Percentiles rank a stretch among this genome's conserved stretches.
Evolutionary conservation across 768 basidiomycete genomes (phyloP).

Genomic region (Exsudoporus frostii): DNA sequence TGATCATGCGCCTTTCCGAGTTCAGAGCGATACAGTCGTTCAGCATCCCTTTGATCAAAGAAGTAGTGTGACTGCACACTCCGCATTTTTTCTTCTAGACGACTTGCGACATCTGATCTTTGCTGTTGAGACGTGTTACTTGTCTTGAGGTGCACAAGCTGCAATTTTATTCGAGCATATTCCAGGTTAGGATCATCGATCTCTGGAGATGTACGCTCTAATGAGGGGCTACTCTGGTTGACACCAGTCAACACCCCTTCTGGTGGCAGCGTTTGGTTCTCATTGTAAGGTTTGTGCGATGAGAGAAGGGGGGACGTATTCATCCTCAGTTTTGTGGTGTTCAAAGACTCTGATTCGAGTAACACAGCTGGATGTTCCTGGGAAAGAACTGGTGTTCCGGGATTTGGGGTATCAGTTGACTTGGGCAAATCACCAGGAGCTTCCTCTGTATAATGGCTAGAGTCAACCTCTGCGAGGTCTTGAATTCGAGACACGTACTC

Average conservation of each 20-base stretch:
- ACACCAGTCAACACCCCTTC: slow-evolving; percentile 7
- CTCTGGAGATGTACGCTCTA: slow-evolving; percentile 35
- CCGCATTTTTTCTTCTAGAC: slow-evolving; percentile 45
- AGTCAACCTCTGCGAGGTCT: neutral
- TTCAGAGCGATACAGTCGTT: slow-evolving; percentile 51
- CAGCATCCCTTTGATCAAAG: slow-evolving; percentile 67
- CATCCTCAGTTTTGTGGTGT: slow-evolving; percentile 34
- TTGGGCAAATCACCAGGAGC: slow-evolving; percentile 11
- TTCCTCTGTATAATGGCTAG: slow-evolving; percentile 6
- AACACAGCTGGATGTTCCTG: neutral
- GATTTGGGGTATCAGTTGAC: slow-evolving; percentile 1
- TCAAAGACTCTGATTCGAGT: neutral
- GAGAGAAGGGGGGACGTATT: slow-evolving; percentile 41
- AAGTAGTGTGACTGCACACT: slow-evolving; percentile 58
- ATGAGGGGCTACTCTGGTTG: slow-evolving; percentile 17
- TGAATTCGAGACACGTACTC: slow-evolving; percentile 17
- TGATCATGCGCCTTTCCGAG: slow-evolving; percentile 46
- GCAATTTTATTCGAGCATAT: slow-evolving; percentile 63
- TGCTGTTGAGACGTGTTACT: slow-evolving; percentile 26
- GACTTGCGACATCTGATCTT: slow-evolving; percentile 29
- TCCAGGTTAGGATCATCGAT: slow-evolving; percentile 54
- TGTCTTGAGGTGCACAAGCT: slow-evolving; percentile 46
- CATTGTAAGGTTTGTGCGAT: slow-evolving; percentile 6
- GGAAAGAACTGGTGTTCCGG: neutral
- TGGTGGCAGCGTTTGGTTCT: neutral